Conservation (phyloP, 169 alveolate genomes). For the Eimeria necatrix region DNA sequence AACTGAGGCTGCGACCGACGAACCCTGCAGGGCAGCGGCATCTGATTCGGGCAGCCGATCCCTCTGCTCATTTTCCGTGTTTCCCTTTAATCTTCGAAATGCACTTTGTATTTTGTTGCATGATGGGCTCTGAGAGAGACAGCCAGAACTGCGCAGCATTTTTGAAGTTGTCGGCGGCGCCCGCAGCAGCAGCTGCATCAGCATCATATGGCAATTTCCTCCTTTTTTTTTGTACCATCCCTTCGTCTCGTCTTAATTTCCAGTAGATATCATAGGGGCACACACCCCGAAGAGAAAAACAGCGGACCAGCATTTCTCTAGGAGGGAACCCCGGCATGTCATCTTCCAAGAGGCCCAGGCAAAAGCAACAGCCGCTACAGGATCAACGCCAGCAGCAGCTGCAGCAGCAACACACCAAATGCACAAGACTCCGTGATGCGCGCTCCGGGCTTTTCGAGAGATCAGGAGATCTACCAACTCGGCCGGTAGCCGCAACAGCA, state of each 20-base stretch:
- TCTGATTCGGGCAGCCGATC: neutral
- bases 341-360: conserved; percentile 10
- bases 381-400: conserved; percentile 13
- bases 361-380: neutral
- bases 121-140: neutral
- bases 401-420: neutral
- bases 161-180: neutral
- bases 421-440: neutral
- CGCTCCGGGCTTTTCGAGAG: neutral
- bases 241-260: neutral
- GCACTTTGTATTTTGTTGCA: neutral
- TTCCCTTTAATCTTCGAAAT: neutral
- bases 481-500: conserved; percentile 12
- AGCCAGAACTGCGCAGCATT: neutral
- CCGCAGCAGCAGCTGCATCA: neutral
- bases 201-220: neutral
- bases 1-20: neutral
- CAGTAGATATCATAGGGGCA: neutral
- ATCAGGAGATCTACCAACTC: neutral
- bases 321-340: neutral
- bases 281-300: neutral
- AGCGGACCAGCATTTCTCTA: neutral
- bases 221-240: neutral
- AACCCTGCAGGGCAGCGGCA: neutral
- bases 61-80: neutral